phyloP scores from a whole-genome alignment of 2,329 filamentous ascomycete species.

The Trichothecium roseum region DNA sequence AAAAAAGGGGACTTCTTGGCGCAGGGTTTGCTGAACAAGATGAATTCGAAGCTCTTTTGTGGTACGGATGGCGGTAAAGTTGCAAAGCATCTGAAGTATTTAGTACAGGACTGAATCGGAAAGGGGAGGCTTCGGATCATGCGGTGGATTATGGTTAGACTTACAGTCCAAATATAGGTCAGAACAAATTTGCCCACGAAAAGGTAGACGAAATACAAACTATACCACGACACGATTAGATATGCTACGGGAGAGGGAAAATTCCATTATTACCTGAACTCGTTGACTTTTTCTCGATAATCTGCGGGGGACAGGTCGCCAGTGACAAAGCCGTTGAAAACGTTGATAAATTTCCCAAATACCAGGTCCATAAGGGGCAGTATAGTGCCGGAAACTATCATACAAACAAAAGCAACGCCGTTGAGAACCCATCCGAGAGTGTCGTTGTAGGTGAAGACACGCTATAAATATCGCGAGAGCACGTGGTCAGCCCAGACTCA shows the following conservation, averaged over 20 bases:
- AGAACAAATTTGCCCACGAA: constrained; percentile 44
- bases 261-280: constrained; percentile 25
- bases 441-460: constrained; percentile 29
- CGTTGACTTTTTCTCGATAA: constrained; percentile 39
- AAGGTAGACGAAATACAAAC: constrained; percentile 47
- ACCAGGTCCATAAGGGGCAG: constrained; percentile 49
- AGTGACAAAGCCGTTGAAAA: constrained; percentile 45
- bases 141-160: constrained; percentile 4
- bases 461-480: constrained; percentile 12
- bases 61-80: constrained; percentile 24
- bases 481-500: not conserved
- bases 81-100: constrained; percentile 20
- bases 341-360: constrained; percentile 42
- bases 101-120: not conserved
- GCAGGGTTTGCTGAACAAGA: constrained; percentile 24
- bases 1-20: constrained; percentile 46
- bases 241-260: too few species aligned
- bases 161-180: constrained; percentile 44
- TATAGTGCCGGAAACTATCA: constrained; percentile 24
- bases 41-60: constrained; percentile 25
- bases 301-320: constrained; percentile 28
- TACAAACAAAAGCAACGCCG: constrained; percentile 20
- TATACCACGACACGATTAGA: constrained; percentile 14
- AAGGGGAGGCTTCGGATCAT: constrained; percentile 1
- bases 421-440: constrained; percentile 25